Conservation (phyloP, 192 early-diverging fungal genomes). For the Chytriomyces confervae region DNA sequence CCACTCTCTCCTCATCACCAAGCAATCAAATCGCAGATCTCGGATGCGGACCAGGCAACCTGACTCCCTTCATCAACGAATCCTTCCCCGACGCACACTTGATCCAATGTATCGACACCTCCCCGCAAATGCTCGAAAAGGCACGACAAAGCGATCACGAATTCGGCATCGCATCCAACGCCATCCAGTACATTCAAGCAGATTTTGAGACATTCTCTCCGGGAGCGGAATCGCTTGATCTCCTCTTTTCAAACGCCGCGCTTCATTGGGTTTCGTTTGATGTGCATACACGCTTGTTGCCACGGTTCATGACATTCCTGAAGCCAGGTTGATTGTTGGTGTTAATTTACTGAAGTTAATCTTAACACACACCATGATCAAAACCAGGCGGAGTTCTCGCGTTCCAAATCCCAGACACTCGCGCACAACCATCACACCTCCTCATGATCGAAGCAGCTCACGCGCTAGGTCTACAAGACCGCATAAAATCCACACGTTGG, state of each 20-base stretch:
- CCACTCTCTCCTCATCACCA: neutral
- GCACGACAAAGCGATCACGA: neutral
- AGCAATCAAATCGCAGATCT: neutral
- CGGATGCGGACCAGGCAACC: constrained; percentile 16
- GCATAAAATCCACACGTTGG: constrained; percentile 23
- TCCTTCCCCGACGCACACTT: neutral
- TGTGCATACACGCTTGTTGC: constrained; percentile 15
- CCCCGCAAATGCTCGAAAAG: constrained; percentile 10
- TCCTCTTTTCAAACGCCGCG: constrained; percentile 22
- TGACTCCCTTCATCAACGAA: neutral
- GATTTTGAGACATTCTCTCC: constrained; percentile 21
- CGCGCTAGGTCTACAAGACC: neutral
- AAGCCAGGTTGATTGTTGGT: neutral
- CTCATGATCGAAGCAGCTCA: constrained; percentile 22
- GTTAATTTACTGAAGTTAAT: neutral
- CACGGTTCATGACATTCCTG: constrained; percentile 11
- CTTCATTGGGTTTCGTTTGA: constrained; percentile 33
- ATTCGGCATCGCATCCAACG: neutral
- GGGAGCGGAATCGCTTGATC: neutral
- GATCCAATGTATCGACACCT: constrained; percentile 14
- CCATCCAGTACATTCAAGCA: neutral
- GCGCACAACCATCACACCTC: constrained; percentile 12
- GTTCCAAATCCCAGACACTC: constrained; percentile 29
- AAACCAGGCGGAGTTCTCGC: constrained; percentile 21
- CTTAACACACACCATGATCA: neutral